Evolutionary conservation across 768 basidiomycete genomes (phyloP), one percentile per base, ranked within the genome.

Genomic region (Termitomyces sp.): DNA sequence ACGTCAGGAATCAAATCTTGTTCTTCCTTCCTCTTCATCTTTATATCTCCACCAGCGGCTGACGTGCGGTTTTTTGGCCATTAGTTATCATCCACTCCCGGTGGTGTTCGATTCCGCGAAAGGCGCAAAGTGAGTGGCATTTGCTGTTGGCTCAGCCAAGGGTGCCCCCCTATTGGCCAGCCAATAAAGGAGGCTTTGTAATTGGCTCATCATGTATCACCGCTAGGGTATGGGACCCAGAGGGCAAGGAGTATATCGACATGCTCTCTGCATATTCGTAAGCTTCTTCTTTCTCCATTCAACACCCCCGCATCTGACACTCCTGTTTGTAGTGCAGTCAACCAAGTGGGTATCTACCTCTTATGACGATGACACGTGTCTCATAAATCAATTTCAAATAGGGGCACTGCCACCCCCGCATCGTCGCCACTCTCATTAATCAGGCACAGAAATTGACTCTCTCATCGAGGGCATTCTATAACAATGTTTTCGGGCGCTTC

Each of bases 241-340:
- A 96, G 80, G 95, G 95, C 63, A 88, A 84, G 54, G 90, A 95
- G 69, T 99, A 97, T 75, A 94, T 98, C 62, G 97, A 99, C 69
- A 97, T 98, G 92, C 81, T 99, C 20, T 92, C 93, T 48, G 97
- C 97, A 32, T 98, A 98, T 77, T 95, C 93, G 92, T 95, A 71
- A 77, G 88, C 70, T 38, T 38, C 36, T 46, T 55, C 55, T 33
- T 66, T 18, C 36, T 61, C 50, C 48, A 54, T 56, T 20, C 61
- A 36, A 20, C 10, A 12, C 20, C 9, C 32, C 50, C 56, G 53
- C 43, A 32, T 57, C 23, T 46, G 20, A 46, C 23, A 1, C 2
- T 6, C 6, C 16, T n/a, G 13, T 1, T 44, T 53, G 28, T 66
- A 93, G 91, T 33, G 91, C 92, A 46, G 91, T 94, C 56, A 95